phyloP scores from a whole-genome alignment of 2,329 filamentous ascomycete species.

The Fusarium compactum region DNA sequence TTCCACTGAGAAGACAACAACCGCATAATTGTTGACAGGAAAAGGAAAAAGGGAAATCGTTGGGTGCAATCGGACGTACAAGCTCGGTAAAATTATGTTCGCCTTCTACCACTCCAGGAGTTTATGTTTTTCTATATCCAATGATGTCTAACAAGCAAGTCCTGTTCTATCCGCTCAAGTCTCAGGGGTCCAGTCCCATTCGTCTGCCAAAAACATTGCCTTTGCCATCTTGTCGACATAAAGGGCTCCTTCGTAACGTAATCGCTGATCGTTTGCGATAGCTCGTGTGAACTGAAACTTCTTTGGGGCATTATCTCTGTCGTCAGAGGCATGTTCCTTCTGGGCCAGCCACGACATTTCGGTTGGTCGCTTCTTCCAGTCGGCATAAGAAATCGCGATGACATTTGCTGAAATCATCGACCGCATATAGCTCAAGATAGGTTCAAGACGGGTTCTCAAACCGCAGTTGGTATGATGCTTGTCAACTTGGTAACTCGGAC shows the following conservation, averaged over 20 bases:
- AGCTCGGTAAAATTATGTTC: constrained; percentile 9
- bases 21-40: constrained; percentile 20
- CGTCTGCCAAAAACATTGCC: constrained; percentile 66
- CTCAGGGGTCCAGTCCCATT: constrained; percentile 72
- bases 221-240: constrained; percentile 64
- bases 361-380: constrained; percentile 60
- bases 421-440: constrained; percentile 74
- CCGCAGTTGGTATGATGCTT: constrained; percentile 80
- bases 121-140: constrained; percentile 40
- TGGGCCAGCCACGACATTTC: constrained; percentile 57
- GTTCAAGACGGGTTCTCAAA: constrained; percentile 72
- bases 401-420: constrained; percentile 64
- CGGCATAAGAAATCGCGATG: constrained; percentile 57
- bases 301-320: constrained; percentile 31
- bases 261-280: constrained; percentile 62
- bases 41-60: not conserved
- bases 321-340: constrained; percentile 22
- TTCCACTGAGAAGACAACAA: constrained; percentile 47
- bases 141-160: constrained; percentile 26
- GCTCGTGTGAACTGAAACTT: constrained; percentile 65
- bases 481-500: constrained; percentile 79
- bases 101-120: constrained; percentile 29
- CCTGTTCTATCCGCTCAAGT: constrained; percentile 40
- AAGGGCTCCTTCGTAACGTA: constrained; percentile 63
- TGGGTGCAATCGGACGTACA: not conserved